phyloP scores from a whole-genome alignment of 2,329 filamentous ascomycete genomes.

The Fusarium sacchari region DNA sequence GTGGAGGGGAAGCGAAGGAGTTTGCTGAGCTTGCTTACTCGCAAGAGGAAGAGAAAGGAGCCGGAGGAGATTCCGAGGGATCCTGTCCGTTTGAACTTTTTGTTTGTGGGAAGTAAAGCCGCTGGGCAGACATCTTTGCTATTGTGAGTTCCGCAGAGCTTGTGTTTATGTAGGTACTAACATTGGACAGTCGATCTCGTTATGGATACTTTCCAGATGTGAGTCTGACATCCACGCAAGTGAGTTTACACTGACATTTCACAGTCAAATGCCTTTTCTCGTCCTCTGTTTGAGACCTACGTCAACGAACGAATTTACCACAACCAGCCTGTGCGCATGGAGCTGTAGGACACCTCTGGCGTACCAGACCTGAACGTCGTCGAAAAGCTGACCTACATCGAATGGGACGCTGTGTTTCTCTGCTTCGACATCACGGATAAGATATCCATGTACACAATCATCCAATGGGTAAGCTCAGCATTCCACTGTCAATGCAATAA shows the following conservation, averaged over 20 bases:
- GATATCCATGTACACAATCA: conserved; percentile 47
- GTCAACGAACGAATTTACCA: conserved; percentile 41
- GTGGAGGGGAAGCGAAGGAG: conserved; percentile 19
- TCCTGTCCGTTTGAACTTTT: conserved; percentile 47
- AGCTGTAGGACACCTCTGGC: conserved; percentile 55
- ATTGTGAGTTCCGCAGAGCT: conserved; percentile 43
- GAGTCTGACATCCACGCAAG: conserved; percentile 3
- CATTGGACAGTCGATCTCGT: conserved; percentile 47
- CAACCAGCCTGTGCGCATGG: conserved; percentile 43
- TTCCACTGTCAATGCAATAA: accelerated
- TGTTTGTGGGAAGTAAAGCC: conserved; percentile 49
- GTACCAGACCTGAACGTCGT: conserved; percentile 51
- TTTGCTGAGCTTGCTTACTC: conserved; percentile 40
- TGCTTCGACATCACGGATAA: conserved; percentile 53
- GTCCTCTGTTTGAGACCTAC: conserved; percentile 51
- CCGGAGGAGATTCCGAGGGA: conserved; percentile 18
- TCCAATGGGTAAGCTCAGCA: conserved; percentile 48
- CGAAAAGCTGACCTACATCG: conserved; percentile 48
- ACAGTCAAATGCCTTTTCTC: conserved; percentile 47
- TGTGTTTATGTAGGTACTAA: not conserved
- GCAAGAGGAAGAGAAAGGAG: conserved; percentile 43
- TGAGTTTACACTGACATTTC: not conserved
- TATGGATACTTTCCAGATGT: conserved; percentile 53
- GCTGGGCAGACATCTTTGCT: conserved; percentile 52
- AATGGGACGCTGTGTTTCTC: conserved; percentile 52